Evolutionary conservation across 305 asterid genomes (phyloP).

Genomic region (Fraxinus floribunda): DNA sequence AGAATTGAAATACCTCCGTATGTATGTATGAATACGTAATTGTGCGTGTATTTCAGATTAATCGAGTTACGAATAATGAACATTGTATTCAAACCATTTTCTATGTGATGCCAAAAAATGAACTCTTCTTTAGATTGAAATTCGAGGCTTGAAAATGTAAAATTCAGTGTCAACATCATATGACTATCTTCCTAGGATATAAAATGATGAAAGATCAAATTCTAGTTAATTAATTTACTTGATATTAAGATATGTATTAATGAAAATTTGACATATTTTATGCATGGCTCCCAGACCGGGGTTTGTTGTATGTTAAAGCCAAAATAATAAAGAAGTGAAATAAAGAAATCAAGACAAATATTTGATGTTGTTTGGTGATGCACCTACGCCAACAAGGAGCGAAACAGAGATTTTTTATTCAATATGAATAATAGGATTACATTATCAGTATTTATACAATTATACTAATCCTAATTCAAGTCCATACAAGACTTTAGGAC

Average conservation of each 20-base stretch:
- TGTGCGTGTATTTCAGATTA: neutral
- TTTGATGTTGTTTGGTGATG: too few species aligned
- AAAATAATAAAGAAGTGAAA: too few species aligned
- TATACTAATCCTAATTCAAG: too few species aligned
- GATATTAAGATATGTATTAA: neutral
- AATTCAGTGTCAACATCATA: neutral
- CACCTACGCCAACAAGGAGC: too few species aligned
- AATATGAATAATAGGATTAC: too few species aligned
- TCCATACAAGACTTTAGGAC: too few species aligned
- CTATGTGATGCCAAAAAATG: neutral
- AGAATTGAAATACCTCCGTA: neutral
- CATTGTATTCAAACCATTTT: neutral
- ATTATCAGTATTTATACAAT: too few species aligned
- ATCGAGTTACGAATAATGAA: neutral
- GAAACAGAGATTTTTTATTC: too few species aligned
- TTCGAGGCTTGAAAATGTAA: neutral
- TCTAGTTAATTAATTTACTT: neutral
- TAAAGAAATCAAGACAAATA: too few species aligned
- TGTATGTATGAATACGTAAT: neutral
- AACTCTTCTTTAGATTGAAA: slow-evolving; percentile 7
- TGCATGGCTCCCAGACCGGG: neutral
- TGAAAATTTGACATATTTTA: neutral
- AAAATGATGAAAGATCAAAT: neutral
- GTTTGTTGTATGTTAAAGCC: too few species aligned
- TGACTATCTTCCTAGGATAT: neutral